A percentile compares a stretch with the other conserved stretches of the same genome.
These are phyloP conservation scores for Chlorella sp. DNA, from an alignment of 139 green algal genomes.

Conservation along the genomic window DNA sequence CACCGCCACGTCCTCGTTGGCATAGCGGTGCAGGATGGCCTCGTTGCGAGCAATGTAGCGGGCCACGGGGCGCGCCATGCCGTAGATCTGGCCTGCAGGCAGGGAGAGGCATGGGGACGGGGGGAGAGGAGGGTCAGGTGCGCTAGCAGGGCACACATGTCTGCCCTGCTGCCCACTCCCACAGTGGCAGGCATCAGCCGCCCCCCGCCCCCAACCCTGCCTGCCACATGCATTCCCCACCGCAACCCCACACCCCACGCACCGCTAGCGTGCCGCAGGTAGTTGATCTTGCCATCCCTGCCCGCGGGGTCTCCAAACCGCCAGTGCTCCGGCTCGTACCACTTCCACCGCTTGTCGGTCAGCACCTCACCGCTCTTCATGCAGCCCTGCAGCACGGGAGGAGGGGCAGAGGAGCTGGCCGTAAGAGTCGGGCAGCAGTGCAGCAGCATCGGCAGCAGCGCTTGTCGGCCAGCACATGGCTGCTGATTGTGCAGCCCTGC, in stretches of 20 bases:
- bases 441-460: no score
- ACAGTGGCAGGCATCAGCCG: no score
- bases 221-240: no score
- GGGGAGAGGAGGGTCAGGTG: no score
- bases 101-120: no score
- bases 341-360: slow-evolving; percentile 61
- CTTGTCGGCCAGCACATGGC: background rate
- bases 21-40: slow-evolving; percentile 71
- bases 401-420: background rate
- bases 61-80: slow-evolving; percentile 60
- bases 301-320: slow-evolving; percentile 66
- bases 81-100: slow-evolving; percentile 59
- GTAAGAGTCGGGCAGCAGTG: no score
- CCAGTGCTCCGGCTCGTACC: slow-evolving; percentile 71
- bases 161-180: no score
- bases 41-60: slow-evolving; percentile 63
- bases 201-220: no score
- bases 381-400: slow-evolving; percentile 56
- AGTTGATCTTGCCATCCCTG: slow-evolving; percentile 53
- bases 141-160: no score
- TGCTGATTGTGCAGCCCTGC: no score
- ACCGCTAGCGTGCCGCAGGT: slow-evolving; percentile 61
- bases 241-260: no score
- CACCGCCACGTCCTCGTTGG: slow-evolving; percentile 81
- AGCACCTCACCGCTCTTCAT: slow-evolving; percentile 78